Conservation (phyloP, 208 protist genomes). For the Leishmania tarentolae region DNA sequence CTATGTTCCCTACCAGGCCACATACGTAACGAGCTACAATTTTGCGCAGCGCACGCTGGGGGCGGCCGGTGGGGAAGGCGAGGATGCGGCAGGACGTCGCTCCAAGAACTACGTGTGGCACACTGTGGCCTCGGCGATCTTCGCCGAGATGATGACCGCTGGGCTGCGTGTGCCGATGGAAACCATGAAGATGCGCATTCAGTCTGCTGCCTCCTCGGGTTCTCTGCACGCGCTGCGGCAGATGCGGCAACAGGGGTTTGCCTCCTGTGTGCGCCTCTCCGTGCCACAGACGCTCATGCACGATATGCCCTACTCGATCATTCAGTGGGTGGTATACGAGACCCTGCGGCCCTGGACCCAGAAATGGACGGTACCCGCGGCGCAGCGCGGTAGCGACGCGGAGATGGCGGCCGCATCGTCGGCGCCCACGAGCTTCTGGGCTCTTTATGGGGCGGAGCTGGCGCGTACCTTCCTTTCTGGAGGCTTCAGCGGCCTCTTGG, state of each 20-base stretch:
- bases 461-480: constrained; percentile 65
- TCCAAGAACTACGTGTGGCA: constrained; percentile 28
- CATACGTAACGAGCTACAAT: constrained; percentile 77
- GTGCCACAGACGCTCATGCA: constrained; percentile 76
- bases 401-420: not conserved
- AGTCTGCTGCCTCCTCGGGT: constrained; percentile 51
- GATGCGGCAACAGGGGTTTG: constrained; percentile 45
- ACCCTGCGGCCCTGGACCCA: constrained; percentile 62
- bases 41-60: constrained; percentile 28
- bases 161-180: constrained; percentile 85
- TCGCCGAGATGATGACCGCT: constrained; percentile 63
- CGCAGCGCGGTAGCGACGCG: not conserved
- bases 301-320: constrained; percentile 81
- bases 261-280: constrained; percentile 45
- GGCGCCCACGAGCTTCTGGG: constrained; percentile 9
- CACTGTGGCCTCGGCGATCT: constrained; percentile 47
- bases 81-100: not conserved
- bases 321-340: constrained; percentile 83
- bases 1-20: constrained; percentile 78
- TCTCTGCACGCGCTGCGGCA: constrained; percentile 51
- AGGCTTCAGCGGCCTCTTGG: constrained; percentile 75
- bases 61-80: not conserved
- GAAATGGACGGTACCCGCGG: constrained; percentile 19
- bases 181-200: constrained; percentile 84
- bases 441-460: constrained; percentile 40